A percentile compares a stretch with the other conserved stretches of the same genome.
Evolutionary conservation across 257 asterid genomes (phyloP).

Genomic region (Thymus quinquecostatus): DNA sequence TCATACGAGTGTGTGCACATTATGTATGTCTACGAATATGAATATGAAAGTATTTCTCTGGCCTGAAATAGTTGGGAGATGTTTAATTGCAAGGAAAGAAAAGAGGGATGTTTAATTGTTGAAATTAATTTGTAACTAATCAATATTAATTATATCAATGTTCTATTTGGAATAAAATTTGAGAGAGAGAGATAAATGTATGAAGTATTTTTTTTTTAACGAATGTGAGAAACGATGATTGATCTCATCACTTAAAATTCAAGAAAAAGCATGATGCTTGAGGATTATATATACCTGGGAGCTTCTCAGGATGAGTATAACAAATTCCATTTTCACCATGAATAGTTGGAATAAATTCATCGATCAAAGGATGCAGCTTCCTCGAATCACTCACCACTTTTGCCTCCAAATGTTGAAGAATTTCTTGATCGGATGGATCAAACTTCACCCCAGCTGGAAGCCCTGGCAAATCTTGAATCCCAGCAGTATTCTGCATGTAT

Average conservation of each 20-base stretch:
- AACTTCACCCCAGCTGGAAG: slow-evolving; percentile 64
- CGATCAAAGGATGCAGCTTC: slow-evolving; percentile 52
- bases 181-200: no score
- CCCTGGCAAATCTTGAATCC: slow-evolving; percentile 53
- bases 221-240: neutral
- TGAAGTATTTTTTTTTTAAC: no score
- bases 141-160: no score
- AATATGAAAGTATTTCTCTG: no score
- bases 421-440: slow-evolving; percentile 64
- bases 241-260: neutral
- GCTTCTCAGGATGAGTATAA: slow-evolving; percentile 57
- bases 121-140: no score
- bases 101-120: no score
- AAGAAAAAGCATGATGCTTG: neutral
- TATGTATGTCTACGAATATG: no score
- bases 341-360: slow-evolving; percentile 55
- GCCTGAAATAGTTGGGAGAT: no score
- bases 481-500: neutral
- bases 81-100: no score
- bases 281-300: slow-evolving; percentile 43
- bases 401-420: slow-evolving; percentile 53
- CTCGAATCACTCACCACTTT: slow-evolving; percentile 37
- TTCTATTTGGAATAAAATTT: no score
- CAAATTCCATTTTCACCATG: slow-evolving; percentile 60
- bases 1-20: no score